Percentiles rank a stretch among this genome's conserved stretches.
These are phyloP conservation scores for Sporothrix variecibatus DNA, from an alignment of 2,329 filamentous ascomycete genomes.

Conservation along the genomic window DNA sequence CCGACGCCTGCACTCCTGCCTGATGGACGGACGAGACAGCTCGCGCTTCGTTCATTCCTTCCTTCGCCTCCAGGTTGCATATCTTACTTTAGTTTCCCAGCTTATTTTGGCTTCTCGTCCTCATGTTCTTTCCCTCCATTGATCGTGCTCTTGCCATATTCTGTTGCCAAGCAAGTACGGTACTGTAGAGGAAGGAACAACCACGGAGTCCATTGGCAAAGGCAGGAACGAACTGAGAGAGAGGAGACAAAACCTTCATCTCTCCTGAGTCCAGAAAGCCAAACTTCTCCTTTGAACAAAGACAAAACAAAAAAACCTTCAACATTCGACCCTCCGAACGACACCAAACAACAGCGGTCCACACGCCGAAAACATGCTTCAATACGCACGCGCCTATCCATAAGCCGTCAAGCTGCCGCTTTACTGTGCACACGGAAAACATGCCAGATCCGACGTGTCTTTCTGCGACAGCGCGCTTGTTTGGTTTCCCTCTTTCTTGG, in stretches of 20 bases:
- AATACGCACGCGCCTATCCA: slow-evolving; percentile 2
- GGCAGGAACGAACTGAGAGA: background rate
- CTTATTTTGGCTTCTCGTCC: background rate
- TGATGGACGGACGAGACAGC: slow-evolving; percentile 37
- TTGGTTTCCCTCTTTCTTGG: slow-evolving; percentile 30
- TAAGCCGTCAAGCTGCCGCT: background rate
- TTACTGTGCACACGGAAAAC: slow-evolving; percentile 22
- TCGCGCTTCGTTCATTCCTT: slow-evolving; percentile 16
- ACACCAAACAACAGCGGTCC: background rate
- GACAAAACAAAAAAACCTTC: background rate
- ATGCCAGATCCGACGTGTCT: slow-evolving; percentile 37
- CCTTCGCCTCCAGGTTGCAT: slow-evolving; percentile 6
- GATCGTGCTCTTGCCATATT: background rate
- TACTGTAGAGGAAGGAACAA: background rate
- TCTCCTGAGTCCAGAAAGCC: background rate
- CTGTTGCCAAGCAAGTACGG: background rate
- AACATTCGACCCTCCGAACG: background rate
- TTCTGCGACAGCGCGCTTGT: slow-evolving; percentile 46
- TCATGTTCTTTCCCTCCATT: background rate
- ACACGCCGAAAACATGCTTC: background rate
- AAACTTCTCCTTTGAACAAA: background rate
- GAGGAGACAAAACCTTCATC: background rate
- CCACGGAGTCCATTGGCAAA: background rate
- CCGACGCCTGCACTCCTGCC: slow-evolving; percentile 52
- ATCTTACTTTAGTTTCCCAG: slow-evolving; percentile 2